These are phyloP conservation scores for Bryum argenteum DNA, from an alignment of 225 moss, liverwort and hornwort species.

Conservation along the genomic window DNA sequence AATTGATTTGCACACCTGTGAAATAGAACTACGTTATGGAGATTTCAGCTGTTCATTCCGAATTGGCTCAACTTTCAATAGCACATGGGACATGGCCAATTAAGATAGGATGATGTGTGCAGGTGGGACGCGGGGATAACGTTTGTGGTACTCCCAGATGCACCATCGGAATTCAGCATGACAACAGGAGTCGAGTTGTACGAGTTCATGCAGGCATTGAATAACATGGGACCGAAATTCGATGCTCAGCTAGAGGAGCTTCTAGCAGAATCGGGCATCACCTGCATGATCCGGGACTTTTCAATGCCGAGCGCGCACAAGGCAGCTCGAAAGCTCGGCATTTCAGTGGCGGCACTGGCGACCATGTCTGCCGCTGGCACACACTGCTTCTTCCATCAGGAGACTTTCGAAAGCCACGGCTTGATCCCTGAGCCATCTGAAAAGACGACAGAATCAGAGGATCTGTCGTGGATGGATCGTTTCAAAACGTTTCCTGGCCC, in stretches of 20 bases:
- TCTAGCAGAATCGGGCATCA: background rate
- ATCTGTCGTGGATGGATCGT: too few relatives aligned
- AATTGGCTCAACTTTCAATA: too few relatives aligned
- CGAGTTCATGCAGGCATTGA: background rate
- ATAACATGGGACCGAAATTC: background rate
- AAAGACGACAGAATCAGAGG: too few relatives aligned
- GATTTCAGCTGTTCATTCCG: too few relatives aligned
- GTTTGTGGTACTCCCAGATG: background rate
- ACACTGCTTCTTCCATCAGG: background rate
- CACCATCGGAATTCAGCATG: background rate
- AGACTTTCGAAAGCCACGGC: background rate
- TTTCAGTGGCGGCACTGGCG: background rate
- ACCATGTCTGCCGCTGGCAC: constrained; percentile 1
- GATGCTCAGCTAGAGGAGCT: background rate
- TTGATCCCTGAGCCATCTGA: background rate
- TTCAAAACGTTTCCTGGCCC: background rate
- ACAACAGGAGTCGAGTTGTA: background rate
- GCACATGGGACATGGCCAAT: too few relatives aligned
- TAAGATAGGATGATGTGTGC: too few relatives aligned
- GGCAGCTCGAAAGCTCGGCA: background rate
- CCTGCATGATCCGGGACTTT: background rate
- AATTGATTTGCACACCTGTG: too few relatives aligned
- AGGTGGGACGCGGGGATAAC: background rate
- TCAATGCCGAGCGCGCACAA: background rate
- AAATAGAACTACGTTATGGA: too few relatives aligned